These are phyloP conservation scores for Nematocida homosporus DNA, from an alignment of 371 early-diverging fungal genomes.

Conservation along the genomic window DNA sequence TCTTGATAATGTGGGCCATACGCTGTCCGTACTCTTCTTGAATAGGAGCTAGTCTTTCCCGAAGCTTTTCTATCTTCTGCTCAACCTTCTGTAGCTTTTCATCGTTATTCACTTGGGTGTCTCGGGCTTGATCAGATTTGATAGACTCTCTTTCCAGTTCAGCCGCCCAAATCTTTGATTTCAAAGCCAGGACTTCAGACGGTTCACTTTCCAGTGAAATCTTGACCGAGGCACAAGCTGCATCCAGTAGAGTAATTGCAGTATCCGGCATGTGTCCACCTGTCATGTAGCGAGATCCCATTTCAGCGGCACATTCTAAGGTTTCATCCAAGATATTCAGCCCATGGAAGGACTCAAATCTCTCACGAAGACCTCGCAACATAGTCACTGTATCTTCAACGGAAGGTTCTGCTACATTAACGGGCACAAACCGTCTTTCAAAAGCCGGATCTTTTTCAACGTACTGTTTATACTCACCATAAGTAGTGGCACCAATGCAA, in stretches of 20 bases:
- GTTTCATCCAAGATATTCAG: slow-evolving; percentile 77
- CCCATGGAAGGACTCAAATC: slow-evolving; percentile 79
- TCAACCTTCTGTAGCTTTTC: slow-evolving; percentile 56
- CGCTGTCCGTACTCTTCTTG: slow-evolving; percentile 62
- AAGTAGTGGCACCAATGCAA: slow-evolving; percentile 80
- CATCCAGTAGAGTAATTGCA: slow-evolving; percentile 82
- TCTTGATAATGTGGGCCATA: slow-evolving; percentile 59
- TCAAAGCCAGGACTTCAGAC: slow-evolving; percentile 72
- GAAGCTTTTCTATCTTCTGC: slow-evolving; percentile 56
- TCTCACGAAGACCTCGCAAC: slow-evolving; percentile 75
- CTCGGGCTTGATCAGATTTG: slow-evolving; percentile 60
- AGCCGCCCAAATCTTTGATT: slow-evolving; percentile 65
- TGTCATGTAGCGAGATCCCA: slow-evolving; percentile 75
- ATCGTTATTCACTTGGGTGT: slow-evolving; percentile 28
- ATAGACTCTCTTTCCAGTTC: slow-evolving; percentile 66
- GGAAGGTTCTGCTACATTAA: slow-evolving; percentile 76
- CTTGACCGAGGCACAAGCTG: slow-evolving; percentile 76
- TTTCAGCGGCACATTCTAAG: slow-evolving; percentile 74
- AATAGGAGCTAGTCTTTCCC: slow-evolving; percentile 54
- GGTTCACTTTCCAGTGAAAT: slow-evolving; percentile 79
- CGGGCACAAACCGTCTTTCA: slow-evolving; percentile 77
- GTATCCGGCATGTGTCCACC: slow-evolving; percentile 78
- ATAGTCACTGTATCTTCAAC: slow-evolving; percentile 79
- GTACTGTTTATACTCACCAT: slow-evolving; percentile 77
- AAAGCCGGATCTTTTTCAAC: slow-evolving; percentile 79